Conservation (phyloP, 257 asterid genomes). For the Handroanthus guayacan region DNA sequence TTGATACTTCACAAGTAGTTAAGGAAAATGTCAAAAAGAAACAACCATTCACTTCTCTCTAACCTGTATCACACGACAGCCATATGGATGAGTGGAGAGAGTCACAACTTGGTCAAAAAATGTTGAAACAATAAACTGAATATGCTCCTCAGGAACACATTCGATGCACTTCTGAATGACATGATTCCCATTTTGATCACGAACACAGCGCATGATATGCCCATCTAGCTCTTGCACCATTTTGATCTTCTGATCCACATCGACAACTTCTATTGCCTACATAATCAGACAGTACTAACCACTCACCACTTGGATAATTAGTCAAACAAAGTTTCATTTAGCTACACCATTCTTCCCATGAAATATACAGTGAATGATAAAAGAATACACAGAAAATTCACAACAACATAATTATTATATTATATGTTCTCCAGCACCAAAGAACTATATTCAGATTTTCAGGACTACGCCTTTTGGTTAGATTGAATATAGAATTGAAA, state of each 20-base stretch:
- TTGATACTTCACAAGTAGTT: background rate
- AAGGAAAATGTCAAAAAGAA: background rate
- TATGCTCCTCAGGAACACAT: constrained; percentile 87
- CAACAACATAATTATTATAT: background rate
- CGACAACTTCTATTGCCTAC: constrained; percentile 95
- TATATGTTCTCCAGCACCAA: background rate
- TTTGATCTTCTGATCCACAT: constrained; percentile 86
- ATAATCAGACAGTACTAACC: constrained; percentile 9
- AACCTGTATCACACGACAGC: constrained; percentile 98
- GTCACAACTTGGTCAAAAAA: constrained; percentile 92
- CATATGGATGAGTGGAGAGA: constrained; percentile 96
- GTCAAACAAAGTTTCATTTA: constrained; percentile 25
- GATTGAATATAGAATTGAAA: background rate
- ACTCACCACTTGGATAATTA: constrained; percentile 15
- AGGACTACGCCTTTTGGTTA: background rate
- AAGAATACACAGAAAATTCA: background rate
- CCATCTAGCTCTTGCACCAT: constrained; percentile 97
- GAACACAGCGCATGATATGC: constrained; percentile 92
- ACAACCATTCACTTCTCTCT: constrained; percentile 13
- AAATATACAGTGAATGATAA: background rate
- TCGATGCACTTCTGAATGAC: constrained; percentile 96
- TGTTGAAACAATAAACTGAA: constrained; percentile 78
- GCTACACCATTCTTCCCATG: background rate
- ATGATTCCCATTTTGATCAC: constrained; percentile 97
- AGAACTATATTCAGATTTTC: constrained; percentile 18